These are phyloP conservation scores for Pigoraptor vietnamica DNA, from an alignment of 78 protist species.

Conservation along the genomic window DNA sequence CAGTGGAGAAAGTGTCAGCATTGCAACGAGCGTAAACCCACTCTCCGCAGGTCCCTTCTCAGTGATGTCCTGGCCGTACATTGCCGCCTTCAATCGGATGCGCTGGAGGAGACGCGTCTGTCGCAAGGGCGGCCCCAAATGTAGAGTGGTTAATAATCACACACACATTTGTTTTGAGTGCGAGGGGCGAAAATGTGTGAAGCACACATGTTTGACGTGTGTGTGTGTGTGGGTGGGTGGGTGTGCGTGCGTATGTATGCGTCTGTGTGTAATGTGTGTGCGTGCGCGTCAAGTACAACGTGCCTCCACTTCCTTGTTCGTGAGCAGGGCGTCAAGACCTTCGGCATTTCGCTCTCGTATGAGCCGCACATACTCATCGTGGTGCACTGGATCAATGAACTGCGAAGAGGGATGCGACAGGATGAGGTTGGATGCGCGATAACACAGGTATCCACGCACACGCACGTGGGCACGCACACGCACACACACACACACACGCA, in stretches of 20 bases:
- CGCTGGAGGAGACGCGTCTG: conserved; percentile 4
- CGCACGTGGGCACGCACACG: no score
- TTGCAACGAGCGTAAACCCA: neutral
- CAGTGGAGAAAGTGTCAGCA: neutral
- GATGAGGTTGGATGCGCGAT: no score
- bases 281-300: no score
- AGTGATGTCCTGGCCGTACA: conserved; percentile 26
- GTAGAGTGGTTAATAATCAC: no score
- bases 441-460: neutral
- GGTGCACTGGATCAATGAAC: conserved; percentile 8
- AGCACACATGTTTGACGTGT: no score
- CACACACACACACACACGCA: no score
- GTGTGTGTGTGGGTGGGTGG: no score
- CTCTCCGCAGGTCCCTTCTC: neutral
- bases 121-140: neutral
- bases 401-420: no score
- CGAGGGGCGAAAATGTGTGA: no score
- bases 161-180: no score
- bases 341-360: conserved; percentile 1
- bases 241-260: no score
- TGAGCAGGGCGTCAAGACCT: conserved; percentile 8
- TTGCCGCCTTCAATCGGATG: neutral
- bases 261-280: no score
- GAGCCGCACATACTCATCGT: conserved; percentile 9
- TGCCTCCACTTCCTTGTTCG: conserved; percentile 14